phyloP scores from a whole-genome alignment of 192 early-diverging fungal species.

The Gorgonomyces haynaldii region DNA sequence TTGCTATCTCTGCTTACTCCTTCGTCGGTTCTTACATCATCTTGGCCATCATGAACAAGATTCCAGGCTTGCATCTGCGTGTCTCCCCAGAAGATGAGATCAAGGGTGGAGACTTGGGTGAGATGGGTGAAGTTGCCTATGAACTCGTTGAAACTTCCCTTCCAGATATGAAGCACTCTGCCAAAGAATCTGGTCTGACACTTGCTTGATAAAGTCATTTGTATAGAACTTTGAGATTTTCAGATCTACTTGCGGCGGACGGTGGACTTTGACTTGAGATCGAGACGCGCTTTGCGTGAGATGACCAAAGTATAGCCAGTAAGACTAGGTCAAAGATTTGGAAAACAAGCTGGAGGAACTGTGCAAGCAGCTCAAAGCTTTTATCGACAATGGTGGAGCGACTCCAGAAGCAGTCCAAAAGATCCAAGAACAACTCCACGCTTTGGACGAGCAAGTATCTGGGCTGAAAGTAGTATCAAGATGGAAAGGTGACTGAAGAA shows the following conservation, averaged over 20 bases:
- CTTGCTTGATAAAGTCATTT: no score
- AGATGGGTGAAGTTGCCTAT: constrained; percentile 83
- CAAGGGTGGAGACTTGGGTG: constrained; percentile 63
- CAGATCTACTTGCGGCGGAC: no score
- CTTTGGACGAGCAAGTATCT: constrained; percentile 1
- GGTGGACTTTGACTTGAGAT: no score
- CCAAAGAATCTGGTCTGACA: no score
- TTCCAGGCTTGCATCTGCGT: constrained; percentile 71
- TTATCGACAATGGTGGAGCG: neutral
- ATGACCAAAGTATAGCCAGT: no score
- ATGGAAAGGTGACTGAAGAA: constrained; percentile 2
- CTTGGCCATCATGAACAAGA: constrained; percentile 59
- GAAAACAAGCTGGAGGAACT: constrained; percentile 1
- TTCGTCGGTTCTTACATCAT: constrained; percentile 72
- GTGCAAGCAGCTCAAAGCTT: neutral
- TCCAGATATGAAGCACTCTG: constrained; percentile 9
- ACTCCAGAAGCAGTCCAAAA: neutral
- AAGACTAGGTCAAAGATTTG: constrained; percentile 1
- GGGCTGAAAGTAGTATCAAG: constrained; percentile 1
- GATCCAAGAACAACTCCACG: constrained; percentile 5
- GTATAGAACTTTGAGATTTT: no score
- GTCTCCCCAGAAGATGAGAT: constrained; percentile 65
- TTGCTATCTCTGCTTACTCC: constrained; percentile 49
- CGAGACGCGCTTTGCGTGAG: no score
- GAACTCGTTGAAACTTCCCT: constrained; percentile 21